These are phyloP conservation scores for Eucalyptus tenuipes DNA, from an alignment of 345 rosid species.

Conservation along the genomic window DNA sequence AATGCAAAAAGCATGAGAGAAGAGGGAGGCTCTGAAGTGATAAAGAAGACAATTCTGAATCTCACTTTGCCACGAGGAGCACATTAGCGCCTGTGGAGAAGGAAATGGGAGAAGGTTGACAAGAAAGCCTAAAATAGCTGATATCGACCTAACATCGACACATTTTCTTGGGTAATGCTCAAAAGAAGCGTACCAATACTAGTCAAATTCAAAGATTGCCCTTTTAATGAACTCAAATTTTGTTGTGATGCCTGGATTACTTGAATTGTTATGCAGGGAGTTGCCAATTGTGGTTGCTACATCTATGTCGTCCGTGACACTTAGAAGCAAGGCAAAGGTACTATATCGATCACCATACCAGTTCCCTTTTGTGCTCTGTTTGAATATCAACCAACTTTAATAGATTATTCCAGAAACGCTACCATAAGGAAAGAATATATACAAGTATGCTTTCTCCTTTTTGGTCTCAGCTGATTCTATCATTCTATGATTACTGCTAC, in stretches of 20 bases:
- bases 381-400: neutral
- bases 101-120: constrained; percentile 93
- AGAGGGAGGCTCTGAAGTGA: neutral
- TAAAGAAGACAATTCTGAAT: neutral
- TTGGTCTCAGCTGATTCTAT: neutral
- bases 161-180: neutral
- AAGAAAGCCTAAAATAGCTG: constrained; percentile 55
- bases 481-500: fast-evolving
- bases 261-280: constrained; percentile 34
- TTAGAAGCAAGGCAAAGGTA: constrained; percentile 85
- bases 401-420: neutral
- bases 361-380: neutral
- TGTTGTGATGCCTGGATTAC: neutral
- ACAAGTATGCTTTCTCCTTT: neutral
- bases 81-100: constrained; percentile 86
- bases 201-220: neutral
- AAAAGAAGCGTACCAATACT: neutral
- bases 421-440: neutral
- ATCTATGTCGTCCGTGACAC: constrained; percentile 79
- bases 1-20: neutral
- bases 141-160: too few species aligned
- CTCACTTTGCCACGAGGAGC: constrained; percentile 16
- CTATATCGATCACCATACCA: neutral
- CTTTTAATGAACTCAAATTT: neutral
- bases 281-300: constrained; percentile 88